Evolutionary conservation across 2,329 filamentous ascomycete genomes (phyloP).

Genomic region (Penicillium janthinellum): DNA sequence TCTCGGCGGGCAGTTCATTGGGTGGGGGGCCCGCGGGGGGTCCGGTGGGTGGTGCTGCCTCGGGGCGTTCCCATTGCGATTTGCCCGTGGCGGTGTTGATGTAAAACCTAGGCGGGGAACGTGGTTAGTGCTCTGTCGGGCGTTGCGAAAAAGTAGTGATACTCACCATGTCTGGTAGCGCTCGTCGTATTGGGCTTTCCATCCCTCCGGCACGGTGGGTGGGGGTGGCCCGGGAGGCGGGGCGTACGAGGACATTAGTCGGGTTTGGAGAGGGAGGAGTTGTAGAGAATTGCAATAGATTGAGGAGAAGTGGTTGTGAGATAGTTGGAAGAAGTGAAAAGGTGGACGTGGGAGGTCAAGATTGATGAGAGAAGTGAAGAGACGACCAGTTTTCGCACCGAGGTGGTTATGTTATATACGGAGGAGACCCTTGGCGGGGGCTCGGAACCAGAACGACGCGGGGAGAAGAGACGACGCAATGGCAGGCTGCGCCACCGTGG

Average conservation of each 20-base stretch:
- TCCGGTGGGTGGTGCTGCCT: slow-evolving; percentile 59
- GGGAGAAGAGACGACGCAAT: background rate
- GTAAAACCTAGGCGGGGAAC: slow-evolving; percentile 68
- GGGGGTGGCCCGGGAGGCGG: slow-evolving; percentile 57
- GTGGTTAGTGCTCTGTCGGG: background rate
- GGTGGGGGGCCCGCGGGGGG: slow-evolving; percentile 43
- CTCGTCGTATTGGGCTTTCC: slow-evolving; percentile 82
- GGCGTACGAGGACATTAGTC: slow-evolving; percentile 39
- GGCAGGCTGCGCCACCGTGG: slow-evolving; percentile 21
- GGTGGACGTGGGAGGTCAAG: background rate
- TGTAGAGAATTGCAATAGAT: background rate
- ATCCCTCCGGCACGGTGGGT: slow-evolving; percentile 71
- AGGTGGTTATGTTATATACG: background rate
- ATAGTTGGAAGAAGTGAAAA: background rate
- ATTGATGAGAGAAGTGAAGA: background rate
- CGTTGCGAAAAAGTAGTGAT: background rate
- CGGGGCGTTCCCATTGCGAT: slow-evolving; percentile 88
- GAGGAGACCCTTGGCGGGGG: background rate
- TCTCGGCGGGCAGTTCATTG: slow-evolving; percentile 31
- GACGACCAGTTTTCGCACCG: background rate
- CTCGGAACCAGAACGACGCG: background rate
- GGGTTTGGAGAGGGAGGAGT: background rate
- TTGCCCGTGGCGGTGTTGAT: slow-evolving; percentile 85
- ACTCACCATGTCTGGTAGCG: slow-evolving; percentile 80
- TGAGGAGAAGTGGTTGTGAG: background rate